phyloP scores from a whole-genome alignment of 2,329 filamentous ascomycete genomes.

The Xylariaceae sp. region DNA sequence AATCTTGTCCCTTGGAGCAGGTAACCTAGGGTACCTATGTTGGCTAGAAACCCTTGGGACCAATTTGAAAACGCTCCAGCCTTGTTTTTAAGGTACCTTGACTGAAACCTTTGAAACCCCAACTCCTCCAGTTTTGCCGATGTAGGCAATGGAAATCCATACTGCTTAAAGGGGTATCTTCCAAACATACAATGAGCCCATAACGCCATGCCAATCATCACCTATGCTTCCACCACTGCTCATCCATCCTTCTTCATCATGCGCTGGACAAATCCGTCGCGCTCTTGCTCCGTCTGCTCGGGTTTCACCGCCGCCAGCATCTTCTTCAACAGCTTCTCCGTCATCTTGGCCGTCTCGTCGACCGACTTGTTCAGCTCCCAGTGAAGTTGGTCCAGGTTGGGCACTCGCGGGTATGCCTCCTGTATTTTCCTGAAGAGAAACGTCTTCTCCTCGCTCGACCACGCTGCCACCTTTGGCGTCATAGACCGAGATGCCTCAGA shows the following conservation, averaged over 20 bases:
- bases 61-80: too few relatives aligned
- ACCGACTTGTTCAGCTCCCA: constrained; percentile 23
- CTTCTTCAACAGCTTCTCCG: constrained; percentile 22
- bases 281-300: constrained; percentile 13
- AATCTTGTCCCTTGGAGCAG: too few relatives aligned
- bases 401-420: constrained; percentile 23
- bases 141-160: too few relatives aligned
- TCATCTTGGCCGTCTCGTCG: constrained; percentile 24
- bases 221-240: too few relatives aligned
- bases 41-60: too few relatives aligned
- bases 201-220: too few relatives aligned
- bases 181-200: neutral
- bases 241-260: constrained; percentile 8
- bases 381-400: constrained; percentile 19
- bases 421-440: constrained; percentile 27
- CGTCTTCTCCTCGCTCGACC: constrained; percentile 27
- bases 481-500: constrained; percentile 11
- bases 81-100: too few relatives aligned
- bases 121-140: too few relatives aligned
- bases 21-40: too few relatives aligned
- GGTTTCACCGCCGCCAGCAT: constrained; percentile 25
- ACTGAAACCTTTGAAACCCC: too few relatives aligned
- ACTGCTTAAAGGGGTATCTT: neutral
- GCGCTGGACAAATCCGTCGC: constrained; percentile 6
- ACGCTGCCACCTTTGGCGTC: constrained; percentile 8